Percentiles rank a stretch among this genome's conserved stretches.
Evolutionary conservation across 108 stramenopile species (phyloP).

Genomic region (Nitzschia inconspicua): DNA sequence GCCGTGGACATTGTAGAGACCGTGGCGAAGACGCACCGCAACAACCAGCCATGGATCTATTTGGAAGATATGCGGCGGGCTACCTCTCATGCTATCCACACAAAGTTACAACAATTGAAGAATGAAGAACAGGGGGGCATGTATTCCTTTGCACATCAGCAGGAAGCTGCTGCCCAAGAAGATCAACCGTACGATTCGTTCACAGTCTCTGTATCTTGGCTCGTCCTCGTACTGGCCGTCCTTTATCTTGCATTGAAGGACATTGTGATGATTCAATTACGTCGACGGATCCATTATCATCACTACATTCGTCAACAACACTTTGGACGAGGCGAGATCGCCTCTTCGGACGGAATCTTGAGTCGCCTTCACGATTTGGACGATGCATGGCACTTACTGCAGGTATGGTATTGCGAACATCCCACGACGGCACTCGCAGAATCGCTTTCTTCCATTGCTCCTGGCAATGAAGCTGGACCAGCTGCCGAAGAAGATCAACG

Average conservation of each 20-base stretch:
- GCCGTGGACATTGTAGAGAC: constrained; percentile 8
- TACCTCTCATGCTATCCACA: constrained; percentile 9
- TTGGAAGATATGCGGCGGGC: constrained; percentile 11
- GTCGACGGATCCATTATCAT: not conserved
- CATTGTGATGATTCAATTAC: not conserved
- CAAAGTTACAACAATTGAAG: not conserved
- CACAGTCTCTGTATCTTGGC: constrained; percentile 23
- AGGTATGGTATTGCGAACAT: no score
- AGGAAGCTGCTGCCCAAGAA: not conserved
- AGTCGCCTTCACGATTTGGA: constrained; percentile 17
- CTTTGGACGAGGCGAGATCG: not conserved
- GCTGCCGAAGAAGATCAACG: no score
- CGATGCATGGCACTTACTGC: constrained; percentile 29
- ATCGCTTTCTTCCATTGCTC: no score
- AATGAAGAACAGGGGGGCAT: not conserved
- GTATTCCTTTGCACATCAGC: not conserved
- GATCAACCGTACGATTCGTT: constrained; percentile 17
- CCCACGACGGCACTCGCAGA: no score
- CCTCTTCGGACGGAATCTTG: constrained; percentile 4
- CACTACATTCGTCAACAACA: no score
- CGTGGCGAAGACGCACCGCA: constrained; percentile 1
- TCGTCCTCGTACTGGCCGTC: constrained; percentile 3
- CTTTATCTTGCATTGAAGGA: constrained; percentile 12
- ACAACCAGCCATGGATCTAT: constrained; percentile 4
- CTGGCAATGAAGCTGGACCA: no score